Base-by-base conservation (phyloP, 352 stramenopile genomes). In the Chrysophaeum taylorii region DNA sequence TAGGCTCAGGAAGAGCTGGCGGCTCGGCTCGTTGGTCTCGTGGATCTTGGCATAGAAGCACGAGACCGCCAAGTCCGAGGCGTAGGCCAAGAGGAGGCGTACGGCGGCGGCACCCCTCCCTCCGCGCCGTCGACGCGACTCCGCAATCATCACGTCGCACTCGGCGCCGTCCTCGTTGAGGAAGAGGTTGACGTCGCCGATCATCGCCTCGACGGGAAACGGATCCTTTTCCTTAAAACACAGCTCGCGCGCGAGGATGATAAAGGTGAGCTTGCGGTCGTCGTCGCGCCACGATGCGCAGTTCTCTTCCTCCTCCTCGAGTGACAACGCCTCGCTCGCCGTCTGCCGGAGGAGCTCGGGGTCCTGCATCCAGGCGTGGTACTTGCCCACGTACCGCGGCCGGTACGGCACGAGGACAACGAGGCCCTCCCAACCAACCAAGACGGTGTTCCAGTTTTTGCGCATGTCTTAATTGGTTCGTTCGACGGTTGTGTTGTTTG, bases 321-420 rank as follows among this genome's bases (percentile, higher is more conserved):
- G 57, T 16, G 33, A 45, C 31, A 66, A 36, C 33, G 18, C 7
- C 33, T 66, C 57, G 57, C 57, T 66, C 57, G 57, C 57, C 57
- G 57, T 66, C 14, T 31, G 57, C 33, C 15, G 14, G 33, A 66
- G 57, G 33, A 66, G 31, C 18, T 42, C 57, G 14, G 41, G 33
- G 35, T 66, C 57, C 35, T 66, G 57, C 57, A 66, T 66, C 57
- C 57, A 66, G 31, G 57, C 57, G 35, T 66, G 57, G 57, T 66
- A 66, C 12, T 7, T 31, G 23, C 12, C 36, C 4, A 66, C 57
- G 57, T 66, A 66, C 16, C 5, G 9, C 36, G 41, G 33, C 16
- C 36, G 31, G 57, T 66, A 66, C 12, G 57, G 57, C 57, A 66
- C 57, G 33, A 66, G 57, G 2, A 66, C 35, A 18, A 41, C 31